phyloP scores from a whole-genome alignment of 2,329 filamentous ascomycete species.

The Clarireedia homoeocarpa region DNA sequence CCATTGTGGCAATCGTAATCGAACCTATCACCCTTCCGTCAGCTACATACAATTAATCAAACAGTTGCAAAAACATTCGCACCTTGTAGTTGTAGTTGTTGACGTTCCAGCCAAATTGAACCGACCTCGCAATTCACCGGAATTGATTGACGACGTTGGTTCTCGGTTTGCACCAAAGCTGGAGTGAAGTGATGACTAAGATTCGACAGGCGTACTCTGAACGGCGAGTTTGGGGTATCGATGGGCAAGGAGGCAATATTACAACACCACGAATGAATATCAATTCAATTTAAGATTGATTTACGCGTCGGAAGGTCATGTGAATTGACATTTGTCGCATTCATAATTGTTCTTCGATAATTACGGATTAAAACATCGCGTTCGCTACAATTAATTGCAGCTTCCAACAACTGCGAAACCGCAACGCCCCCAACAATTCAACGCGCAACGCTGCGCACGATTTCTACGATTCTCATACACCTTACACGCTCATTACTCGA shows the following conservation, averaged over 20 bases:
- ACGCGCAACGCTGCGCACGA: slow-evolving; percentile 5
- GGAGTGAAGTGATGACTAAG: slow-evolving; percentile 13
- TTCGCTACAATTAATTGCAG: slow-evolving; percentile 10
- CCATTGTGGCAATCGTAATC: slow-evolving; percentile 28
- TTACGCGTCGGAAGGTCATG: slow-evolving; percentile 27
- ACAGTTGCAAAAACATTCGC: not conserved
- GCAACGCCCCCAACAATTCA: slow-evolving; percentile 9
- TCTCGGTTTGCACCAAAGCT: slow-evolving; percentile 7
- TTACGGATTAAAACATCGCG: slow-evolving; percentile 22
- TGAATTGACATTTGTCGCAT: slow-evolving; percentile 16
- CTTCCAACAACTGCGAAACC: slow-evolving; percentile 6
- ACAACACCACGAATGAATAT: slow-evolving; percentile 23
- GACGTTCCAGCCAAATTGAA: slow-evolving; percentile 15
- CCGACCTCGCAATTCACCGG: slow-evolving; percentile 2
- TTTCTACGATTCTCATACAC: not conserved
- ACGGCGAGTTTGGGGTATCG: slow-evolving; percentile 18
- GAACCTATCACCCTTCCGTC: slow-evolving; percentile 17
- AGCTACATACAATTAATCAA: not conserved
- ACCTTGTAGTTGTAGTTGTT: slow-evolving; percentile 19
- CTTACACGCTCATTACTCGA: not conserved
- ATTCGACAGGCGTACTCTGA: not conserved
- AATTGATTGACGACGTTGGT: slow-evolving; percentile 19
- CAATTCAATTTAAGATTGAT: slow-evolving; percentile 23
- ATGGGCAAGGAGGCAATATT: slow-evolving; percentile 16
- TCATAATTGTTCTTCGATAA: slow-evolving; percentile 14